phyloP scores from a whole-genome alignment of 306 rosid species.

The Mucuna pruriens region DNA sequence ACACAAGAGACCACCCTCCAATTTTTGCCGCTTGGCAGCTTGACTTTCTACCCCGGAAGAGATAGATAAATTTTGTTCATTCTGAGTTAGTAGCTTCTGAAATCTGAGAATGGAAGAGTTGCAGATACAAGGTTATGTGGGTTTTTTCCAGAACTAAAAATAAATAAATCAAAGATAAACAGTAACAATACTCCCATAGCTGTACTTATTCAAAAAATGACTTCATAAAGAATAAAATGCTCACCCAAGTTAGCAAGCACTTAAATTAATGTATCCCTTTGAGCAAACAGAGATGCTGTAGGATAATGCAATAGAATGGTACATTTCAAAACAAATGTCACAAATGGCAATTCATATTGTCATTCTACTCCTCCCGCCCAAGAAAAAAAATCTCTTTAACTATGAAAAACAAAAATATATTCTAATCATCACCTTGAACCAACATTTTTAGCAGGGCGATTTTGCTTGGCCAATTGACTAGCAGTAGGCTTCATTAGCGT shows the following conservation, averaged over 20 bases:
- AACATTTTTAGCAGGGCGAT: conserved; percentile 41
- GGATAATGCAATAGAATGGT: conserved; percentile 16
- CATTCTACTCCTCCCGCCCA: neutral
- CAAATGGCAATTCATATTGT: conserved; percentile 1
- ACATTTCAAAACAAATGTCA: conserved; percentile 24
- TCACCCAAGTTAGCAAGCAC: neutral
- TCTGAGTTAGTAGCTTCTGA: conserved; percentile 58
- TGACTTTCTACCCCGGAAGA: conserved; percentile 79
- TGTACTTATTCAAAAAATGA: conserved; percentile 14
- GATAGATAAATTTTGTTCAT: conserved; percentile 58
- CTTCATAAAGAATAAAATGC: conserved; percentile 20
- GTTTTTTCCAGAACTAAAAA: conserved; percentile 14
- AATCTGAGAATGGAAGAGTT: conserved; percentile 55
- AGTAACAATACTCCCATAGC: conserved; percentile 5
- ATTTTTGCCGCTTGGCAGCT: conserved; percentile 89
- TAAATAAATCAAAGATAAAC: conserved; percentile 11
- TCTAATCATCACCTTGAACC: conserved; percentile 66
- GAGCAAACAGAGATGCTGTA: neutral
- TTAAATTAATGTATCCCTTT: neutral
- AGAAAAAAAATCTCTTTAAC: neutral
- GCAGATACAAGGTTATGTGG: conserved; percentile 1
- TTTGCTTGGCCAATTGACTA: conserved; percentile 87
- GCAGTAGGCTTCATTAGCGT: conserved; percentile 91
- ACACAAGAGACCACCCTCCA: conserved; percentile 82
- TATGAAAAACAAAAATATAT: conserved; percentile 1